A percentile compares a stretch with the other conserved stretches of the same genome.
Evolutionary conservation across 495 filamentous ascomycete genomes (phyloP).

Genomic region (Beverwykella pulmonaria): DNA sequence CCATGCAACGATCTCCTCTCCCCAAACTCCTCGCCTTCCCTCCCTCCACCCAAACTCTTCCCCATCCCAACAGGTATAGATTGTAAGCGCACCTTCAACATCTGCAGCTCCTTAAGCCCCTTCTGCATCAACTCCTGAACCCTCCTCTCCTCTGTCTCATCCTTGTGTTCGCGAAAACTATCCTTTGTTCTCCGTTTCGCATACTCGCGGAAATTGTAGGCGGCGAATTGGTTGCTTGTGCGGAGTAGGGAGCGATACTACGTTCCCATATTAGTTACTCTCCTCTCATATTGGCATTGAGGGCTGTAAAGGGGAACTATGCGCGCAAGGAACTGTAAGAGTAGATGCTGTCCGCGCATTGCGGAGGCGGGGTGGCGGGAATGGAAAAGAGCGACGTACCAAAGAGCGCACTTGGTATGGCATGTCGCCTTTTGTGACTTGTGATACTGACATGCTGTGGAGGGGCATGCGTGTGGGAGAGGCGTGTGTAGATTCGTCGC

Average conservation of each 20-base stretch:
- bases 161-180: slow-evolving; percentile 79
- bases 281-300: background rate
- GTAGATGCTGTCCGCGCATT: too few relatives aligned
- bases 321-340: too few relatives aligned
- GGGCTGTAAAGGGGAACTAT: background rate
- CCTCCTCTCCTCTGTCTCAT: slow-evolving; percentile 67
- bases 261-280: slow-evolving; percentile 1
- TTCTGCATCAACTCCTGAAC: slow-evolving; percentile 88
- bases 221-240: slow-evolving; percentile 81
- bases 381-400: slow-evolving; percentile 23
- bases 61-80: background rate
- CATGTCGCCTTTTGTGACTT: slow-evolving; percentile 37
- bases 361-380: background rate
- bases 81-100: slow-evolving; percentile 74
- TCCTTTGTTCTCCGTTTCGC: slow-evolving; percentile 85
- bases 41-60: background rate
- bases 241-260: slow-evolving; percentile 93
- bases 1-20: background rate
- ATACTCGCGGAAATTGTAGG: slow-evolving; percentile 98
- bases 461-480: background rate
- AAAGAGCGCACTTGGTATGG: slow-evolving; percentile 42
- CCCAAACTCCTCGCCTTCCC: too few relatives aligned
- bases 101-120: slow-evolving; percentile 82
- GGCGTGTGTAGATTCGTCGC: background rate
- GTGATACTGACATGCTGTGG: slow-evolving; percentile 31